Percentiles rank a stretch among this genome's conserved stretches.
Conservation (phyloP, 2,329 filamentous ascomycete genomes). For the Fusarium marasasianum region DNA sequence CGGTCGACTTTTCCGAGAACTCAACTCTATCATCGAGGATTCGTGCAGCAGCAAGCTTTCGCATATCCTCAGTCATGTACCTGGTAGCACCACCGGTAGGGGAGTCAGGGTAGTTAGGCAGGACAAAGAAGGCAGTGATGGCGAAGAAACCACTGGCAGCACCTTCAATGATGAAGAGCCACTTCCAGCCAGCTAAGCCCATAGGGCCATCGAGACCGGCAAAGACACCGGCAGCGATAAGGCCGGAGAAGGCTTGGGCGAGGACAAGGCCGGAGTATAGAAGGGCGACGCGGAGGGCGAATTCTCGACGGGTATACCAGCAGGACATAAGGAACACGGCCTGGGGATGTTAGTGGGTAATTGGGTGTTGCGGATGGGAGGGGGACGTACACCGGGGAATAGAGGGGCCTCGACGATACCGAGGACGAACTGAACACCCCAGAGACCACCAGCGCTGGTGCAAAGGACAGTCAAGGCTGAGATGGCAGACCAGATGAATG, state of each 20-base stretch:
- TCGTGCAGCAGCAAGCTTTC: conserved; percentile 23
- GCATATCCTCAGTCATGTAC: conserved; percentile 32
- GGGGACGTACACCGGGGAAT: conserved; percentile 25
- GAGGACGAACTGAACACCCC: conserved; percentile 28
- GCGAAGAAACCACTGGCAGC: conserved; percentile 44
- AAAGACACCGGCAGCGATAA: conserved; percentile 69
- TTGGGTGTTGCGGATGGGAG: no score
- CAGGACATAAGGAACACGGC: conserved; percentile 50
- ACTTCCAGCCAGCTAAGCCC: conserved; percentile 69
- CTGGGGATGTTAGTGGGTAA: fast-evolving
- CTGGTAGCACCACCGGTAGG: conserved; percentile 7
- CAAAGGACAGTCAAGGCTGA: conserved; percentile 26
- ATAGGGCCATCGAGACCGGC: conserved; percentile 45
- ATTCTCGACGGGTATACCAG: conserved; percentile 74
- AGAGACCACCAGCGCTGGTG: conserved; percentile 19
- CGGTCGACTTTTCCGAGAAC: conserved; percentile 22
- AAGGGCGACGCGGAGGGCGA: conserved; percentile 67
- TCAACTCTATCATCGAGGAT: conserved; percentile 30
- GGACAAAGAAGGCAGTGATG: conserved; percentile 33
- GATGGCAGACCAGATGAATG: conserved; percentile 24
- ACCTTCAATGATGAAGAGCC: conserved; percentile 75
- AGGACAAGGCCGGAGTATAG: conserved; percentile 68
- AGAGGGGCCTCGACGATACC: conserved; percentile 29
- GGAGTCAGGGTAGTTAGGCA: conserved; percentile 35
- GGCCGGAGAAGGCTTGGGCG: conserved; percentile 71